Evolutionary conservation across 2,329 filamentous ascomycete species (phyloP).

Genomic region (Aspergillus fijiensis): DNA sequence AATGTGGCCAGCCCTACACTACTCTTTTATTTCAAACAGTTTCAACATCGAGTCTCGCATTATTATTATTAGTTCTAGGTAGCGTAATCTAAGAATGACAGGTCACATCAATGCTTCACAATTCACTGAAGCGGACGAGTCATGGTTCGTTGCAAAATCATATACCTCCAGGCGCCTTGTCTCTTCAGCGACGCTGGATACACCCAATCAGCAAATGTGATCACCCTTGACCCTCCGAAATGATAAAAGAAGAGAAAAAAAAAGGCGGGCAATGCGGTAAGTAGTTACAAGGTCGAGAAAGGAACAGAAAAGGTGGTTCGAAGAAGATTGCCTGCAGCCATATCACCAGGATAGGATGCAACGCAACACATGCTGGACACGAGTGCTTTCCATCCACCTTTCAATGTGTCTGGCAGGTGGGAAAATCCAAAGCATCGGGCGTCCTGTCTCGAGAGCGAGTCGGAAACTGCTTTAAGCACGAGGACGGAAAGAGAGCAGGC

Average conservation of each 20-base stretch:
- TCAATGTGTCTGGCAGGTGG: background rate
- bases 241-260: slow-evolving; percentile 4
- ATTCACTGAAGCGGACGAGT: slow-evolving; percentile 9
- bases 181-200: slow-evolving; percentile 4
- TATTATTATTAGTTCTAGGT: slow-evolving; percentile 28
- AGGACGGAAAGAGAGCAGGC: slow-evolving; percentile 69
- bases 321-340: slow-evolving; percentile 15
- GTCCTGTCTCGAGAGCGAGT: slow-evolving; percentile 2
- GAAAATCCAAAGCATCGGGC: background rate
- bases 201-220: slow-evolving; percentile 1
- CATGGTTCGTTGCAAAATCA: slow-evolving; percentile 22
- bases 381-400: background rate
- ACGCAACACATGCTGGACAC: slow-evolving; percentile 13
- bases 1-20: too few species aligned
- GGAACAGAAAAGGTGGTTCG: slow-evolving; percentile 7
- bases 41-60: slow-evolving; percentile 11
- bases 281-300: slow-evolving; percentile 18
- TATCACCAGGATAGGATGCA: slow-evolving; percentile 28
- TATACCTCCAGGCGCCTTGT: slow-evolving; percentile 16
- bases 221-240: slow-evolving; percentile 11
- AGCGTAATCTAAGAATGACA: slow-evolving; percentile 21
- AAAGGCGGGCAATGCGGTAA: slow-evolving; percentile 11
- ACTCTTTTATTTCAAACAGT: background rate
- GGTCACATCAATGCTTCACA: slow-evolving; percentile 16
- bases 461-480: slow-evolving; percentile 34